Conservation (phyloP, 2,329 filamentous ascomycete species). For the Aspergillus jensenii region DNA sequence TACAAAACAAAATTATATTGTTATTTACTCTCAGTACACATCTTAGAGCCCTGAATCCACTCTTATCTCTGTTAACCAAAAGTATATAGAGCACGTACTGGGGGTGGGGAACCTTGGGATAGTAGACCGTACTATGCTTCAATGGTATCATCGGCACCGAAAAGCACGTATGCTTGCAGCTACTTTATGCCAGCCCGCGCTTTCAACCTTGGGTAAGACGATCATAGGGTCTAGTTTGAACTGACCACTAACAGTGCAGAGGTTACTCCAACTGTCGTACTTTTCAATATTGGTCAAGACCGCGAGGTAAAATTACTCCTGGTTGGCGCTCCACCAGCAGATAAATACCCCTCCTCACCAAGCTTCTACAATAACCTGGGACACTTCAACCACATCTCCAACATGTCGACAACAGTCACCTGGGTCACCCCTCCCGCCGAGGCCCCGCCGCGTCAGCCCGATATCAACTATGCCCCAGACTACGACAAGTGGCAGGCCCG, state of each 20-base stretch:
- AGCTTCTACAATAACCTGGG: no score
- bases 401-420: neutral
- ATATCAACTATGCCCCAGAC: neutral
- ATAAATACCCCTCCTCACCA: no score
- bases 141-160: neutral
- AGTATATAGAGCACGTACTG: neutral
- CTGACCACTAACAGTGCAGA: no score
- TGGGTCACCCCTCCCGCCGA: neutral
- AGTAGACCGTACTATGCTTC: neutral
- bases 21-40: no score
- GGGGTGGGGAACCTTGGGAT: neutral
- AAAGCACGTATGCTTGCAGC: neutral
- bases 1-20: no score
- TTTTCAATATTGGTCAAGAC: no score
- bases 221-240: no score
- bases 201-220: no score
- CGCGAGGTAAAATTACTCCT: no score
- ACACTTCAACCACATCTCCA: neutral
- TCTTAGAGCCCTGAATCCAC: neutral
- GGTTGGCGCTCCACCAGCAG: no score
- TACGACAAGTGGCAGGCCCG: neutral
- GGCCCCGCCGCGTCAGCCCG: neutral
- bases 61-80: neutral
- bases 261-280: no score
- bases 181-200: no score